Base-by-base conservation (phyloP, 1,284 basidiomycete species). In the Sphaerobolus stellatus region DNA sequence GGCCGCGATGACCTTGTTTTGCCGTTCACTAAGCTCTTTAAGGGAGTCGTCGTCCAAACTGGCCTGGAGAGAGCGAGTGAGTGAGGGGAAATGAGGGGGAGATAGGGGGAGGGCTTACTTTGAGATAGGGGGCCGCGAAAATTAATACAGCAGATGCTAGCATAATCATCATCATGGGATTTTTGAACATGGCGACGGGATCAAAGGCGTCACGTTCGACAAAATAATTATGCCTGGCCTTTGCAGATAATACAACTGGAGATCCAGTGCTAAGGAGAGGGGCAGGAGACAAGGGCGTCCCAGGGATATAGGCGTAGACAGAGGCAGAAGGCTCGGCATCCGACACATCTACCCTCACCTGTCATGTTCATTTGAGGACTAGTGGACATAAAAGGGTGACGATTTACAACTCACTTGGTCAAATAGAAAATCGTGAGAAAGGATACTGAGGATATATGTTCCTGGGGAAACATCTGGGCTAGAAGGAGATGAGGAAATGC, bases 91-190 rank as follows among this genome's bases (percentile, higher is more conserved):
- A 46, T 40, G 13, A 33, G 14, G 30, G 6, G n/a, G 36, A 43
- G n/a, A 24, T n/a, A 33, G 29, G 29, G 54, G 55, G 18, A 22
- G 27, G 14, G 64, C 80, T 58, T 59, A 92, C 91, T 76, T 88
- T 87, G 58, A 94, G 67, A 67, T 89, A 92, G 2, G 92, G 92
- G 79, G 87, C 83, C n/a, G 75, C 81, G 20, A 90, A 71, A 70
- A 91, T 81, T 80, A 93, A 82, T 30, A 74, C 71, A 28, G 79
- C 90, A 41, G 78, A 85, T 60, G 81, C 75, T 18, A 86, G 73
- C 86, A 92, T 90, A 73, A 94, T 82, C 56, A 94, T 72, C 72
- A 92, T 87, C 92, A 94, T 93, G 2, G 92, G 92, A 66, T 82
- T 92, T 63, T 88, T 84, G 64, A 94, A 75, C 87, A 94, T 89